phyloP scores from a whole-genome alignment of 1,139 yeast species.

The Casaregolazyma lundiana region DNA sequence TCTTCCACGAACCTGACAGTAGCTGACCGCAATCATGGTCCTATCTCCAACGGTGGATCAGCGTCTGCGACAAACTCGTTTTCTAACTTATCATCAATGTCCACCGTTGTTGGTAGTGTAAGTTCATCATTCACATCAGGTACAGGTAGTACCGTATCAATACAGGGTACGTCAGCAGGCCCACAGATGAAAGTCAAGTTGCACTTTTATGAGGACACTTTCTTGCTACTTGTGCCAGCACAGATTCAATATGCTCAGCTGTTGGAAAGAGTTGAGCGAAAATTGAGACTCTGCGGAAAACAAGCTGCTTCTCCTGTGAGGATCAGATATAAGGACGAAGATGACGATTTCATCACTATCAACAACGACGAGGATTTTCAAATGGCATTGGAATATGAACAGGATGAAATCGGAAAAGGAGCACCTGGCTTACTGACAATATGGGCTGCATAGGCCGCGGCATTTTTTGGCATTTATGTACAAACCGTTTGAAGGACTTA shows the following conservation, averaged over 20 bases:
- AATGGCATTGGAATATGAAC: conserved; percentile 37
- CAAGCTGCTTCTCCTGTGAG: conserved; percentile 40
- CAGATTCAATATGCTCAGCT: conserved; percentile 46
- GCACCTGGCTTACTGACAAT: conserved; percentile 13
- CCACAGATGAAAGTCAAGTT: conserved; percentile 43
- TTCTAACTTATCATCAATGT: conserved; percentile 5
- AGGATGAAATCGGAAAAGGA: conserved; percentile 9
- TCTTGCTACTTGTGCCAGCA: conserved; percentile 45
- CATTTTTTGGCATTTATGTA: not conserved
- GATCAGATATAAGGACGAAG: conserved; percentile 87
- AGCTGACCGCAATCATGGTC: conserved; percentile 5
- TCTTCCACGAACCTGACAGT: conserved; percentile 10
- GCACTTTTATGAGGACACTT: conserved; percentile 43
- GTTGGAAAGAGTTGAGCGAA: conserved; percentile 39
- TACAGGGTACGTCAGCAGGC: conserved; percentile 1
- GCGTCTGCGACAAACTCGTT: conserved; percentile 4
- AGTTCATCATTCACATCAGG: conserved; percentile 2
- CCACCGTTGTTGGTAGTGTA: conserved; percentile 7
- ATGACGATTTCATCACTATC: conserved; percentile 87
- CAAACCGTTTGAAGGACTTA: too few species aligned
- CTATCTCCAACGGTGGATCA: not conserved
- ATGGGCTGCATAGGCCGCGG: conserved; percentile 17
- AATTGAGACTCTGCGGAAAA: conserved; percentile 42
- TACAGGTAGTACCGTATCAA: conserved; percentile 10
- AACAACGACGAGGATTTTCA: conserved; percentile 72